Base-by-base conservation (phyloP, 768 basidiomycete species). In the Hypsizygus marmoreus region DNA sequence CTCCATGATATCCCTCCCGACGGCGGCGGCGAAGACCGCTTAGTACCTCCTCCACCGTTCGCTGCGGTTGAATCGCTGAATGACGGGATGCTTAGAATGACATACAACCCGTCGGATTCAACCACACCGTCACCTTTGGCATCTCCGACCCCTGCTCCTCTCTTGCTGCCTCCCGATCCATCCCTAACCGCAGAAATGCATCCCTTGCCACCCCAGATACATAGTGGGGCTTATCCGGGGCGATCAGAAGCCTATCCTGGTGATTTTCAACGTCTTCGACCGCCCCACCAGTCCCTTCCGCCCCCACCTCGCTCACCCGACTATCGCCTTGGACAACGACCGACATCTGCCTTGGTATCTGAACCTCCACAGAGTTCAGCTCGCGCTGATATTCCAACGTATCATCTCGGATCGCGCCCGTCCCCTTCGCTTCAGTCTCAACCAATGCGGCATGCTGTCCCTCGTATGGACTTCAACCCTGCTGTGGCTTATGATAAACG, bases 401-500 rank as follows among this genome's bases (percentile, higher is more conserved):
- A 47, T 33, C 36, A 28, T 28, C 30, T 40, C 14, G 39, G 47
- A 16, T 44, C 42, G 31, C 45, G 48, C n/a, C 30, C 39, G 24
- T 17, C 33, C 23, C 42, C 56, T 11, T 44, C 43, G 23, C 14
- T 47, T 12, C 33, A 41, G 41, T 34, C 34, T 29, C 56, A n/a
- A 22, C 13, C 2, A 4, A 43, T 37, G 2, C 37, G 47, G 11
- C 49, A 49, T 25, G 29, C 50, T 22, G 32, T 35, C 20, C 53
- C 61, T 35, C 51, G 51, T 11, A 45, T 72, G 49, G 34, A 58
- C 5, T 82, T 80, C 49, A 64, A 79, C 58, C 74, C 74, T 25
- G 70, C 68, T n/a, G 51, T 73, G 39, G 77, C 81, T 14, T 80
- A 81, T 56, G 45, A 26, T 29, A 54, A 53, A 26, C 24, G 23